Conservation (phyloP, 768 basidiomycete species). For the Tubosaeta sp. region DNA sequence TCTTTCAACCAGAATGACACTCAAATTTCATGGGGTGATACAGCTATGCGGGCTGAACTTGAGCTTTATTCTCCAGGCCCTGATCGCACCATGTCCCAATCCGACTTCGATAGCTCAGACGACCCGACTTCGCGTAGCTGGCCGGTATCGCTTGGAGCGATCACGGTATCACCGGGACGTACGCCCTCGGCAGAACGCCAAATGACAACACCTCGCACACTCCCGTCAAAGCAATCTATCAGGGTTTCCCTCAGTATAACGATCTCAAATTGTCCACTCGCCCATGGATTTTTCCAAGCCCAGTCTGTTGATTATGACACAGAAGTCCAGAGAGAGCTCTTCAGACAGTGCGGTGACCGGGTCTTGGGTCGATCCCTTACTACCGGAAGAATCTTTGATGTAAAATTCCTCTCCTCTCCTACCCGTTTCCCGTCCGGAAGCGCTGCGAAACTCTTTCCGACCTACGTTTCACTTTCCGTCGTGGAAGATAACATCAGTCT, state of each 20-base stretch:
- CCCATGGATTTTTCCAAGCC: conserved; percentile 11
- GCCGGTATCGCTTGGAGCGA: neutral
- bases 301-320: neutral
- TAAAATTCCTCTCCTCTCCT: conserved; percentile 16
- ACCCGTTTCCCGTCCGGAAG: neutral
- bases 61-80: neutral
- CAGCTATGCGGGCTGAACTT: conserved; percentile 11
- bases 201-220: neutral
- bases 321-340: conserved; percentile 1
- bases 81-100: no score
- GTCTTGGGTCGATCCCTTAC: conserved; percentile 11
- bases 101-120: no score
- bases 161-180: conserved; percentile 2
- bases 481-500: conserved; percentile 7
- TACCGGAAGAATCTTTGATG: conserved; percentile 17
- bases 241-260: conserved; percentile 12
- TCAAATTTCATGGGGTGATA: conserved; percentile 7
- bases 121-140: no score
- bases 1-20: conserved; percentile 5
- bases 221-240: neutral
- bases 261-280: conserved; percentile 12
- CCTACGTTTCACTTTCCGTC: conserved; percentile 15
- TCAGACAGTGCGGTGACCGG: conserved; percentile 3
- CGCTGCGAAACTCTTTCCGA: neutral
- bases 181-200: neutral